Evolutionary conservation across 108 stramenopile genomes (phyloP).

Genomic region (Skeletonema menzelii): DNA sequence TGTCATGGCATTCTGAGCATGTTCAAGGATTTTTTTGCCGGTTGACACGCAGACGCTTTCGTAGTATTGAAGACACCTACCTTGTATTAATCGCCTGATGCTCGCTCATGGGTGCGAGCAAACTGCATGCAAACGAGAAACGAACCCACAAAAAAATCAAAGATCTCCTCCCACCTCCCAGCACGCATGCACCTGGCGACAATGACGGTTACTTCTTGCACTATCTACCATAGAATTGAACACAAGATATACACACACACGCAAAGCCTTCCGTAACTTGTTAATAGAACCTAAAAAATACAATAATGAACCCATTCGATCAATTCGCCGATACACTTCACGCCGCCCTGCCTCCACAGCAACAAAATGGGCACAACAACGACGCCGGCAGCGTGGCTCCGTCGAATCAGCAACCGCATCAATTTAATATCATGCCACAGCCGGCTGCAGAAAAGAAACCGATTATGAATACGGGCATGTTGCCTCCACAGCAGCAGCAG

Average conservation of each 20-base stretch:
- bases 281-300: neutral
- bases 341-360: conserved; percentile 55
- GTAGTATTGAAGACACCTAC: no score
- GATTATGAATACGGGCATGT: conserved; percentile 24
- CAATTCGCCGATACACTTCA: conserved; percentile 69
- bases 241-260: neutral
- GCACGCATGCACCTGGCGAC: no score
- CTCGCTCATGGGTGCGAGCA: no score
- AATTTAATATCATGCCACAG: conserved; percentile 10
- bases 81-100: no score
- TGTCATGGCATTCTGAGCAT: no score
- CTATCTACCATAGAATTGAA: no score
- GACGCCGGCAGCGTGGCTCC: conserved; percentile 2
- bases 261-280: neutral
- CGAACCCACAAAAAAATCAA: no score
- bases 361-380: conserved; percentile 11
- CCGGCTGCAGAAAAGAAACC: conserved; percentile 4
- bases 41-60: no score
- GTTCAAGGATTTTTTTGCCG: no score
- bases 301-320: conserved; percentile 81
- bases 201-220: no score
- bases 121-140: no score
- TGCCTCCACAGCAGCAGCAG: conserved; percentile 23
- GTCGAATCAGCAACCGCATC: conserved; percentile 14
- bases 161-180: neutral